Conservation (phyloP, 2,329 filamentous ascomycete genomes). For the Colletotrichum orbiculare region DNA sequence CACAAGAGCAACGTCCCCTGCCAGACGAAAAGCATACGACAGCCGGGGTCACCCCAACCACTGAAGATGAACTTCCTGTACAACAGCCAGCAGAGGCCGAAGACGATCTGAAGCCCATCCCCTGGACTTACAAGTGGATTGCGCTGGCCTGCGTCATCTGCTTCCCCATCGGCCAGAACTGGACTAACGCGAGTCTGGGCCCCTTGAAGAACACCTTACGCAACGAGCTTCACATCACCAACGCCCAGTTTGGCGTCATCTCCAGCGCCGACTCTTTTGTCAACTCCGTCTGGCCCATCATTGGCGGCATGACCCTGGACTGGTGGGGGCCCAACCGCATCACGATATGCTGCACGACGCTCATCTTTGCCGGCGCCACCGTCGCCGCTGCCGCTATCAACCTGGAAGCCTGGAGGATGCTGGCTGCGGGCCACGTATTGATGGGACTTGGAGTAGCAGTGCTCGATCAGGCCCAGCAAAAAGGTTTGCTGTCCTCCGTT, state of each 20-base stretch:
- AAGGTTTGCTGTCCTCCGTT: conserved; percentile 31
- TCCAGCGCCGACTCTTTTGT: conserved; percentile 41
- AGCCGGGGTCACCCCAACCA: neutral
- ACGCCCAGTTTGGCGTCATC: conserved; percentile 41
- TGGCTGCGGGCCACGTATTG: conserved; percentile 38
- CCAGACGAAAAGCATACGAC: neutral
- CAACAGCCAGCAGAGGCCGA: neutral
- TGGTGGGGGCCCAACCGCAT: conserved; percentile 41
- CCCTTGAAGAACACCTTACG: conserved; percentile 41
- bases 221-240: conserved; percentile 39
- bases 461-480: conserved; percentile 38
- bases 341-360: conserved; percentile 38
- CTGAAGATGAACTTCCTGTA: no score
- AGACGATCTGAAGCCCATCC: conserved; percentile 25
- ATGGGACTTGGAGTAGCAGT: conserved; percentile 41
- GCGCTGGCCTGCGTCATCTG: conserved; percentile 39
- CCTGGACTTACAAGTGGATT: conserved; percentile 40
- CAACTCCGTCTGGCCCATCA: conserved; percentile 40
- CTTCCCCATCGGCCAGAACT: conserved; percentile 39
- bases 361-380: conserved; percentile 38
- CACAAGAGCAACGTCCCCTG: neutral
- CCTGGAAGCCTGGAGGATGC: conserved; percentile 35
- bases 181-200: conserved; percentile 38
- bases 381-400: conserved; percentile 39
- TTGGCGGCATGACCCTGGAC: conserved; percentile 40